Base-by-base conservation (phyloP, 495 filamentous ascomycete genomes). In the Penicillium roqueforti region DNA sequence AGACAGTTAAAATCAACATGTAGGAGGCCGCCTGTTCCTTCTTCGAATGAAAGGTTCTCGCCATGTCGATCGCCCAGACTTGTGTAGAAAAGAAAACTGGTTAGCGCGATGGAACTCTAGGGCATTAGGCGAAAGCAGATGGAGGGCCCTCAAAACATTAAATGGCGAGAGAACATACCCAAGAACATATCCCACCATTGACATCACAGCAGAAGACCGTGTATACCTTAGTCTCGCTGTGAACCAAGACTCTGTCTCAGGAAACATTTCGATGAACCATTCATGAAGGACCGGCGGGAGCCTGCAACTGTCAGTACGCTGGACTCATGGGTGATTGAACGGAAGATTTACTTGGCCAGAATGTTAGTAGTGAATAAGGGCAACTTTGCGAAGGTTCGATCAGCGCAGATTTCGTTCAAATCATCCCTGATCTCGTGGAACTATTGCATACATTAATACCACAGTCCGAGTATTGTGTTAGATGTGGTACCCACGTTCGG, bases 1-100 rank as follows among this genome's bases (percentile, higher is more conserved):
- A 99, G 86, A 72, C 93, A 99, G 72, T 99, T 99, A 80, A 99
- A 99, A 73, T 99, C 93, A 46, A 99, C 93, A 71, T 99, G 93
- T 63, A 97, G 84, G 22, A 95, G 84, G 50, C 95, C 95, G 41
- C 95, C 93, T 56, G 91, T 95, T 32, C 86, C 85, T 78, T 96
- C 90, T 68, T 97, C 91, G 44, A 97, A 88, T 31, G 96, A 80
- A 46, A 99, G 89, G 68, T 99, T 99, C 71, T 97, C 93, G 50
- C 92, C 92, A 69, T 99, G 93, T n/a, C 93, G 89, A 66, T 99
- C 93, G 34, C 93, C 93, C 4, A 99, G 81, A 14, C 80, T 82
- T 55, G 55, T 25, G 14, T n/a, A 44, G n/a, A 36, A 52, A 41
- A 28, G 41, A 4, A 36, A 43, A 49, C 8, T 18, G 22, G 55